Base-by-base conservation (phyloP, 2,329 filamentous ascomycete species). In the Lecanoromycetidae sp. region DNA sequence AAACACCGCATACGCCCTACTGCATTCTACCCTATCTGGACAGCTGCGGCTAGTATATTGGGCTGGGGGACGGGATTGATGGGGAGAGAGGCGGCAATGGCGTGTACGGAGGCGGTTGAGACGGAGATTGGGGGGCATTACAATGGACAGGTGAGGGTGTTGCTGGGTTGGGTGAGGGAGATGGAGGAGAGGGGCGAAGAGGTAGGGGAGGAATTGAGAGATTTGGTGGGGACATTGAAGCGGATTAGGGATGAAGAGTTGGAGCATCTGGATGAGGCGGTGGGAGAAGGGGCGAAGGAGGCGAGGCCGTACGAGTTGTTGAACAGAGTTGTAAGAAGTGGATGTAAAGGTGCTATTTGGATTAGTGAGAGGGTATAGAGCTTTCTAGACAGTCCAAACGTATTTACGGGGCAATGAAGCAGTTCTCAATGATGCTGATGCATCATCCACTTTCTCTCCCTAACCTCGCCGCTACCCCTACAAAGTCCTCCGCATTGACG, bases 71-170 rank as follows among this genome's bases (percentile, higher is more conserved):
- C 91, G 0, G 91, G 84, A 0, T 67, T 91, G 34, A 75, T 98
- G 74, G 88, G 91, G 1, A 77, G 87, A 40, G 87, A 96, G 66
- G 88, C 90, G 2, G 90, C 91, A 29, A 98, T 98, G 91, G 91
- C 91, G 10, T 98, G 91, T 63, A 96, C 91, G 0, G 91, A 98
- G 66, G 91, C 91, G 1, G 90, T 98, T 1, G 91, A 98, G 72
- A 98, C 90, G 5, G 91, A 96, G 70, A 98, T 98, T 53, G 91
- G 91, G 2, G 79, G 79, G 23, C 91, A 98, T 67, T 98, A 98
- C 64, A 96, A 96, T 62, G 79, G 80, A 54, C 91, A 98, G 68
- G 87, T 98, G 34, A 72, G 86, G 22, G 75, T 77, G 44, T 67
- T 98, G 57, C 64, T 96, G 32, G 80, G 83, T 52, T 95, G 94